Evolutionary conservation across 2,329 filamentous ascomycete genomes (phyloP).

Genomic region (Alternaria alternata): DNA sequence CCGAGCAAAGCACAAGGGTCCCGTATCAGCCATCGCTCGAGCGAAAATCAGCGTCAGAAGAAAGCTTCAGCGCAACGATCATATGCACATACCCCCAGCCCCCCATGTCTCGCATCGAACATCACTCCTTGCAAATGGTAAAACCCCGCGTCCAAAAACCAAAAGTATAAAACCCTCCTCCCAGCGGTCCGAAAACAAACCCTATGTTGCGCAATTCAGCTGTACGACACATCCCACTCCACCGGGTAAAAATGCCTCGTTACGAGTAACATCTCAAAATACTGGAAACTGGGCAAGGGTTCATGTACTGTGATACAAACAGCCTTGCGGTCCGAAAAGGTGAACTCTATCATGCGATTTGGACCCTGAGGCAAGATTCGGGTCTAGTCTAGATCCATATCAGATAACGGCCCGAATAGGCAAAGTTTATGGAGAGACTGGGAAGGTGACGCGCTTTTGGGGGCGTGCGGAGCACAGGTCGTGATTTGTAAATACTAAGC

Average conservation of each 20-base stretch:
- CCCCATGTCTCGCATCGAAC: background rate
- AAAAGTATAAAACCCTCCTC: background rate
- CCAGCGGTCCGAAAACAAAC: background rate
- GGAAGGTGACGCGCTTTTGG: background rate
- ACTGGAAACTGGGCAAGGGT: background rate
- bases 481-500: background rate
- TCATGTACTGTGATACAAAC: background rate
- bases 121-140: background rate
- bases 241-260: background rate
- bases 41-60: background rate
- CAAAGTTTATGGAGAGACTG: background rate
- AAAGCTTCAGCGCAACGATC: background rate
- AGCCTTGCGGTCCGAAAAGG: background rate
- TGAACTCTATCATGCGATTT: background rate
- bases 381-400: background rate
- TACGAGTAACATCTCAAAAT: background rate
- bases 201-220: background rate
- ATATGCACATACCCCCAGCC: background rate
- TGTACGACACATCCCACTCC: background rate
- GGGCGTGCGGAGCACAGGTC: background rate
- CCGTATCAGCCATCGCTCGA: background rate
- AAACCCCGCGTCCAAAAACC: background rate
- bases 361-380: background rate
- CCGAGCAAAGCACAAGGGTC: background rate
- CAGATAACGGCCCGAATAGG: background rate